Conservation (phyloP, 495 filamentous ascomycete species). For the Recurvomyces mirabilis region DNA sequence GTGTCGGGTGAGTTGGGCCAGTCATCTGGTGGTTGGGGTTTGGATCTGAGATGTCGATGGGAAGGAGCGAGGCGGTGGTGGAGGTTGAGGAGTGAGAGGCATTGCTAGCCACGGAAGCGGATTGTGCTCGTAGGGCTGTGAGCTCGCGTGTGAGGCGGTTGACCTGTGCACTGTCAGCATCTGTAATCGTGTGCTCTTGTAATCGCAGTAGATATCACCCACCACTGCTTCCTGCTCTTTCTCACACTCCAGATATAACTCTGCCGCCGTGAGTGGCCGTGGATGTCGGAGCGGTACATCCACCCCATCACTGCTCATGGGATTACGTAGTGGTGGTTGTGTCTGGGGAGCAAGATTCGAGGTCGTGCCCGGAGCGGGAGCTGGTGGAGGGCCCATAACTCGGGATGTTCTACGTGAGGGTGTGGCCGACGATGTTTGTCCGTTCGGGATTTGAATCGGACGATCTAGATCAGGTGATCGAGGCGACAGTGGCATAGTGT, state of each 20-base stretch:
- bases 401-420: constrained; percentile 40
- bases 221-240: constrained; percentile 93
- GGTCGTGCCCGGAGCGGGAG: no score
- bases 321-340: constrained; percentile 3
- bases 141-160: constrained; percentile 87
- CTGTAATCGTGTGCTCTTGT: background rate
- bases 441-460: background rate
- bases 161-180: constrained; percentile 43
- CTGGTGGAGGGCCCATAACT: constrained; percentile 36
- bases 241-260: constrained; percentile 76
- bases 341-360: constrained; percentile 22
- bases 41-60: constrained; percentile 26
- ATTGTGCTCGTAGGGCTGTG: constrained; percentile 61
- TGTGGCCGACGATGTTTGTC: background rate
- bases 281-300: constrained; percentile 65
- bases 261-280: constrained; percentile 71
- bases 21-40: constrained; percentile 40
- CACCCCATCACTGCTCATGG: constrained; percentile 18
- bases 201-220: constrained; percentile 24
- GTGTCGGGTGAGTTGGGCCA: constrained; percentile 43
- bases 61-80: constrained; percentile 28
- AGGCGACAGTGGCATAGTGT: constrained; percentile 46
- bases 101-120: constrained; percentile 63
- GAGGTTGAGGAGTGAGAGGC: constrained; percentile 59
- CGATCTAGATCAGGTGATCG: constrained; percentile 25